Conservation (phyloP, 2,329 filamentous ascomycete species). For the Botryotinia convoluta region DNA sequence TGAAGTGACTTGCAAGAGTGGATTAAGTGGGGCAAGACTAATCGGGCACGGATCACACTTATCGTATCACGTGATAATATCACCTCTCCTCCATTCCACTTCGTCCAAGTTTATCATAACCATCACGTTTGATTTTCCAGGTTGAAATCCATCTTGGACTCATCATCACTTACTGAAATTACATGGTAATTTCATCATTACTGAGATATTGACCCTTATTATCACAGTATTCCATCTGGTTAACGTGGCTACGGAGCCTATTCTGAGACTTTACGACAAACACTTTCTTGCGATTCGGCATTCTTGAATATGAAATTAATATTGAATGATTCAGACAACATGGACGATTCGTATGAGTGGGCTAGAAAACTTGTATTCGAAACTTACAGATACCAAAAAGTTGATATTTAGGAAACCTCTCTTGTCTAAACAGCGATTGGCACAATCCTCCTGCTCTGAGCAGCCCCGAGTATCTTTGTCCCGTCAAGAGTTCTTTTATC, state of each 20-base stretch:
- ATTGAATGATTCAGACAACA: accelerated
- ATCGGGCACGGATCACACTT: neutral
- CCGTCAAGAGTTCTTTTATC: accelerated
- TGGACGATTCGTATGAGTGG: neutral
- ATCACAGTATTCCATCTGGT: neutral
- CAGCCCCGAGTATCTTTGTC: neutral
- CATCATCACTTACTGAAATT: neutral
- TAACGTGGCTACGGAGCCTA: no score
- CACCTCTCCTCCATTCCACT: neutral
- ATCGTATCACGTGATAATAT: neutral
- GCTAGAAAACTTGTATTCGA: neutral
- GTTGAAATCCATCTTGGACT: accelerated
- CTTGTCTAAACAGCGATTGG: neutral
- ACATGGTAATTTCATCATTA: accelerated
- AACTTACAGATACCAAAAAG: no score
- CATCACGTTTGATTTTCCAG: neutral
- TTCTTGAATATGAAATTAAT: neutral
- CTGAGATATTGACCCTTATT: neutral
- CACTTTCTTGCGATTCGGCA: neutral
- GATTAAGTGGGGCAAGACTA: no score
- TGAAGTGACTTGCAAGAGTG: neutral
- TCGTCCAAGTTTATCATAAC: neutral
- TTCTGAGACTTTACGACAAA: neutral
- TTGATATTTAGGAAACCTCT: no score
- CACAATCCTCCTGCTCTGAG: neutral